phyloP scores from a whole-genome alignment of 2,329 filamentous ascomycete species.

The Didymella arachidicola region DNA sequence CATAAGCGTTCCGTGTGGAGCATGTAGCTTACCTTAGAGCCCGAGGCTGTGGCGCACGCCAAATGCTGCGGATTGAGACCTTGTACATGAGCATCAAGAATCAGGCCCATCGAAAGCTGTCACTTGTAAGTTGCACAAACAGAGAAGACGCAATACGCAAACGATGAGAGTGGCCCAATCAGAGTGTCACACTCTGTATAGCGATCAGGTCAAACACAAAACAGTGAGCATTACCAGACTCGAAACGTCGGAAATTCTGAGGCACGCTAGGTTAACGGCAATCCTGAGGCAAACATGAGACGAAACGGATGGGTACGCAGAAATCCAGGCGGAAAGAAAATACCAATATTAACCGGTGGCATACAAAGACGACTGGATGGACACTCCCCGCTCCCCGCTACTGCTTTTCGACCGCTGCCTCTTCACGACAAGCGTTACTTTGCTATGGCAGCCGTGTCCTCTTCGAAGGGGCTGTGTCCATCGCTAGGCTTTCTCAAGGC shows the following conservation, averaged over 20 bases:
- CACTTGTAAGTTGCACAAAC: background rate
- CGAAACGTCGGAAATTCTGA: slow-evolving; percentile 23
- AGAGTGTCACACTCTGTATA: background rate
- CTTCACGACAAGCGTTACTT: too few relatives aligned
- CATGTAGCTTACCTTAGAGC: background rate
- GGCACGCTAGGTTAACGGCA: slow-evolving; percentile 7
- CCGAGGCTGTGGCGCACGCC: background rate
- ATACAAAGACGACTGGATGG: background rate
- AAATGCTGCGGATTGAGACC: background rate
- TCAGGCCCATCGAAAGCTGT: background rate
- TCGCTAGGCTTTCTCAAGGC: background rate
- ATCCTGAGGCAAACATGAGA: background rate
- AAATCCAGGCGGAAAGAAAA: background rate
- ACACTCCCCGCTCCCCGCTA: background rate
- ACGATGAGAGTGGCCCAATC: background rate
- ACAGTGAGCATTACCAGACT: slow-evolving; percentile 14
- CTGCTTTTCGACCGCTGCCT: background rate
- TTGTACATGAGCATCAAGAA: background rate
- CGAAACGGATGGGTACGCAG: background rate
- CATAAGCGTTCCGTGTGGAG: background rate
- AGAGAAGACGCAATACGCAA: background rate
- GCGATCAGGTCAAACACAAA: slow-evolving; percentile 11
- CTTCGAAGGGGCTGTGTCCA: background rate
- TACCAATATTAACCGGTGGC: background rate
- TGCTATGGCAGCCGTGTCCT: too few relatives aligned